Evolutionary conservation across 495 filamentous ascomycete genomes (phyloP), one percentile per base, ranked within the genome.

Genomic region (Penicillium herquei): DNA sequence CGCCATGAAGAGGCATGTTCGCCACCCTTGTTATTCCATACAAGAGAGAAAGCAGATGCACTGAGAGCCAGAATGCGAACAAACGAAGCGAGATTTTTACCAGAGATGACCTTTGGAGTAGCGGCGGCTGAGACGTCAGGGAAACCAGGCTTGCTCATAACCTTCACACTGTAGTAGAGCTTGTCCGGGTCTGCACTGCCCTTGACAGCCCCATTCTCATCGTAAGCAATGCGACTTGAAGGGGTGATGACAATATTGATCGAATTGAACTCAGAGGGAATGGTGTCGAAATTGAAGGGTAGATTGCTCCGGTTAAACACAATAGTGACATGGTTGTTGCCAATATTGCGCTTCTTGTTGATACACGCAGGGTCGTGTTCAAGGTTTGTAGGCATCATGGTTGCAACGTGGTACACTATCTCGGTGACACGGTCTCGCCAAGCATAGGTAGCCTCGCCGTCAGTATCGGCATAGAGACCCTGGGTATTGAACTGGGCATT

Each of bases 271-370:
- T 90, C 87, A 0, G 90, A 92, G 0, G 90, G 90, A 56, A 99
- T 92, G 4, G 91, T 96, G 69, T 96, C 85, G 63, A 96, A 95
- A 51, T 83, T 79, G 77, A 96, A 98, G 0, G 90, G 86, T 26
- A 83, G 65, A 21, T 96, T 93, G 13, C 92, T 96, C 55, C 94
- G 89, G 67, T 99, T 99, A 76, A 92, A 99, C 47, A 99, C 85
- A 61, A 99, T 96, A 62, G 95, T 98, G 59, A 99, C 95, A 63
- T 87, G 95, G 73, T 99, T 96, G 64, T 99, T 99, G 39, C 95
- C 95, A 40, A 96, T 91, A 63, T 99, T 96, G 4, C 85, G 80
- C 69, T 99, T 99, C 77, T 99, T 99, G 64, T 81, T 81, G 58
- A 85, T 83, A 60, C 87, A 92, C 12, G 80, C 78, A 12, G 87